phyloP scores from a whole-genome alignment of 1,139 yeast genomes.

The Scheffersomyces insectosa region DNA sequence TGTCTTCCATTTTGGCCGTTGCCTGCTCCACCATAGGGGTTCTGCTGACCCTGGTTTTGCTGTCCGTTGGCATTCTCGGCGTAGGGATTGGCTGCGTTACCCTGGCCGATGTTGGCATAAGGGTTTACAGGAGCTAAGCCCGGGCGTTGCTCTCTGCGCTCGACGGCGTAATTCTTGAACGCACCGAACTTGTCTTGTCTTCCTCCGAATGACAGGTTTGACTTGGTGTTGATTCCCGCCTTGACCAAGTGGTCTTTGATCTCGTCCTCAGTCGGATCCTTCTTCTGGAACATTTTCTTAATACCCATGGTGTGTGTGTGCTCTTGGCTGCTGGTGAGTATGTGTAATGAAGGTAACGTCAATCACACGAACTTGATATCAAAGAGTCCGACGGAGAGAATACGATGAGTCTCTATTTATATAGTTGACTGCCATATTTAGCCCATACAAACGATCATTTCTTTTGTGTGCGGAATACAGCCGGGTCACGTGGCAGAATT shows the following conservation, averaged over 20 bases:
- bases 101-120: constrained; percentile 30
- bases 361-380: neutral
- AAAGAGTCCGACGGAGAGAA: no score
- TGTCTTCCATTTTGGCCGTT: constrained; percentile 2
- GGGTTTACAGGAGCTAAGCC: constrained; percentile 51
- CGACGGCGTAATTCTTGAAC: constrained; percentile 60
- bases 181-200: constrained; percentile 65
- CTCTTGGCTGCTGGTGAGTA: no score
- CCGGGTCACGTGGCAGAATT: no score
- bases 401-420: no score
- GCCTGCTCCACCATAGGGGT: constrained; percentile 3
- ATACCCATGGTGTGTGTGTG: constrained; percentile 34
- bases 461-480: no score
- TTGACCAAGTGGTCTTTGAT: constrained; percentile 51
- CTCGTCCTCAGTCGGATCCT: constrained; percentile 62
- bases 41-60: neutral
- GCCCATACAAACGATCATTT: no score
- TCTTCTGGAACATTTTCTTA: constrained; percentile 57
- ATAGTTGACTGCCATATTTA: no score
- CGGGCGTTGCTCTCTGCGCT: constrained; percentile 38
- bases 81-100: constrained; percentile 25
- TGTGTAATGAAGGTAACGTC: no score
- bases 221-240: constrained; percentile 54
- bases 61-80: constrained; percentile 12
- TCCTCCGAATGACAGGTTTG: constrained; percentile 17